Percentiles rank a stretch among this genome's conserved stretches.
phyloP scores from a whole-genome alignment of 2,329 filamentous ascomycete species.

The Exserohilum rostratum region DNA sequence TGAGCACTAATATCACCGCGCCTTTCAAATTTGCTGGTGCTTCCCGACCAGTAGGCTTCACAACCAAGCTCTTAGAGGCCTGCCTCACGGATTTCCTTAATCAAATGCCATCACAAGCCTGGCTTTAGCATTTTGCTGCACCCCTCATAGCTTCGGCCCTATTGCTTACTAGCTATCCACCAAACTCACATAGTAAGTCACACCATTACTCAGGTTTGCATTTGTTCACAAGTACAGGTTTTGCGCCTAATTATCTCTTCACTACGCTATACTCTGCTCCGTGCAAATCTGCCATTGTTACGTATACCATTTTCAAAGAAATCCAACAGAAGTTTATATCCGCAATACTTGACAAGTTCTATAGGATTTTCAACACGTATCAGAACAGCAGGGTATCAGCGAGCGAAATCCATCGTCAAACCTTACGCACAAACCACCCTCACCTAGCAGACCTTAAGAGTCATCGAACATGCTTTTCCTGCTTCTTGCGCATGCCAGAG shows the following conservation, averaged over 20 bases:
- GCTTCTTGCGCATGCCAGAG: conserved; percentile 22
- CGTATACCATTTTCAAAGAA: conserved; percentile 8
- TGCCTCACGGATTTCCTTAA: conserved; percentile 28
- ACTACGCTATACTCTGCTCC: conserved; percentile 6
- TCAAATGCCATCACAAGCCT: conserved; percentile 28
- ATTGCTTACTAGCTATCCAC: conserved; percentile 31
- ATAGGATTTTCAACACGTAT: not conserved
- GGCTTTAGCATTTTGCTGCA: conserved; percentile 26
- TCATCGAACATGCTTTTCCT: conserved; percentile 19
- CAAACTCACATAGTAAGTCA: conserved; percentile 27
- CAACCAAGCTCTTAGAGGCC: conserved; percentile 13
- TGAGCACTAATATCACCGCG: not conserved
- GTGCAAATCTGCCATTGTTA: conserved; percentile 11
- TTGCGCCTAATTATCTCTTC: conserved; percentile 16
- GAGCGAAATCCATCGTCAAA: conserved; percentile 1
- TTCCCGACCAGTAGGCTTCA: conserved; percentile 24
- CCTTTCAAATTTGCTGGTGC: conserved; percentile 21
- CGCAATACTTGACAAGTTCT: not conserved
- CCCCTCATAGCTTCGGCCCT: conserved; percentile 34
- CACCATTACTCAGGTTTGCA: not conserved
- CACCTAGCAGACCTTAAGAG: conserved; percentile 18
- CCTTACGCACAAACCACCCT: conserved; percentile 4
- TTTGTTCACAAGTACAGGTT: conserved; percentile 7
- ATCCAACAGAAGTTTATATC: conserved; percentile 16
- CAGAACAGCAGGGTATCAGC: not conserved